phyloP scores from a whole-genome alignment of 78 protist species.

The Pigoraptor vietnamica region DNA sequence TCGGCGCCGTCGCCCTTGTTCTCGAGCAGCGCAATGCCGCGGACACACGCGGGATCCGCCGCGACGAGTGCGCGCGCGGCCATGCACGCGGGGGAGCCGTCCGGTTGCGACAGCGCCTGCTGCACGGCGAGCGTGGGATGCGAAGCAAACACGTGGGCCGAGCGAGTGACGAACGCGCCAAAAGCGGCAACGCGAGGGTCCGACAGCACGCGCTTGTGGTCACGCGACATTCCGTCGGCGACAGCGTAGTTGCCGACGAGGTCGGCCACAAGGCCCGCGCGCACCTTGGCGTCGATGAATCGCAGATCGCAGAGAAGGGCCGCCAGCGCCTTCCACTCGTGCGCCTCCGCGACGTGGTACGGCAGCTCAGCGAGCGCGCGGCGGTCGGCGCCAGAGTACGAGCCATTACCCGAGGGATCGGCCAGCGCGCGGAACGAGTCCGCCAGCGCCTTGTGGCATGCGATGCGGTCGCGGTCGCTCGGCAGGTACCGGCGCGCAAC shows the following conservation, averaged over 20 bases:
- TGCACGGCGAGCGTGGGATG: background rate
- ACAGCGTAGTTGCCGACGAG: conserved; percentile 39
- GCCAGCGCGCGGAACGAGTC: conserved; percentile 16
- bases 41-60: no score
- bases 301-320: conserved; percentile 20
- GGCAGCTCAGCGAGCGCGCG: conserved; percentile 34
- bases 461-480: background rate
- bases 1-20: background rate
- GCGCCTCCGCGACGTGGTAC: conserved; percentile 30
- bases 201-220: background rate
- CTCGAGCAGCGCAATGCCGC: background rate
- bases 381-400: background rate
- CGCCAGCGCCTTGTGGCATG: conserved; percentile 21
- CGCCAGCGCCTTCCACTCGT: conserved; percentile 23
- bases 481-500: background rate
- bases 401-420: conserved; percentile 20
- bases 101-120: background rate
- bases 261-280: conserved; percentile 39
- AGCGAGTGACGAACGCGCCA: background rate
- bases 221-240: background rate
- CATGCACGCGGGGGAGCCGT: background rate
- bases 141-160: background rate
- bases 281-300: conserved; percentile 35
- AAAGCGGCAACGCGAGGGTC: background rate
- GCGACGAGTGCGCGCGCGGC: background rate